Conservation (phyloP, 1,284 basidiomycete species). For the Wolfiporia cocos region DNA sequence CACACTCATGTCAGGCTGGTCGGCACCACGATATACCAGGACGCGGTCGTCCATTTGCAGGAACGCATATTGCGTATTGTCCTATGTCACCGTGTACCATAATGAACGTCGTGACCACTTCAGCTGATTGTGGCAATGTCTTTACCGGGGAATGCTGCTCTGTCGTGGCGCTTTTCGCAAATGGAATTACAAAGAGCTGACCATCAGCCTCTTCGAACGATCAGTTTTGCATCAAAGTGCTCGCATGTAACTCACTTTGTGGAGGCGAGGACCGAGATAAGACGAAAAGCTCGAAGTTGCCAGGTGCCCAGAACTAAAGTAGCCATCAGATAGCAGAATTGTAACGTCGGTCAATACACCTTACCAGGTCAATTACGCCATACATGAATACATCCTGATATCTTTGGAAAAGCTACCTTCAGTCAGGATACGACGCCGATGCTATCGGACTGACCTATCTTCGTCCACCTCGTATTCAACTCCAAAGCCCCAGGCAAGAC, state of each 20-base stretch:
- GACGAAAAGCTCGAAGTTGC: constrained; percentile 85
- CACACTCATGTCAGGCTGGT: constrained; percentile 96
- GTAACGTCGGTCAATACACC: too few species aligned
- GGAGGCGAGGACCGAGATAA: constrained; percentile 45
- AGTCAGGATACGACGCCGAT: too few species aligned
- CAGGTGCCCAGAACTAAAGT: constrained; percentile 82
- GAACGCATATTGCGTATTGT: constrained; percentile 93
- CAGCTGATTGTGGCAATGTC: constrained; percentile 1
- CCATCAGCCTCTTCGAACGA: constrained; percentile 43
- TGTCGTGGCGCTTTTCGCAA: constrained; percentile 92
- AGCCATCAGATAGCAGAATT: background rate
- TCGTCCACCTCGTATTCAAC: constrained; percentile 60
- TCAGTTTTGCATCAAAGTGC: background rate
- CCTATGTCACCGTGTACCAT: constrained; percentile 36
- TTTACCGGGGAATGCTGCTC: constrained; percentile 86
- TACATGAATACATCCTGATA: constrained; percentile 86
- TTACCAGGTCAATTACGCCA: constrained; percentile 62
- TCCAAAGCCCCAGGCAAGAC: constrained; percentile 73
- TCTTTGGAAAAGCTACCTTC: constrained; percentile 28
- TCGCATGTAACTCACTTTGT: constrained; percentile 35
- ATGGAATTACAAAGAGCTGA: constrained; percentile 83
- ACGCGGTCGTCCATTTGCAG: constrained; percentile 93
- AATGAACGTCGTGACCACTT: background rate
- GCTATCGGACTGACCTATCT: constrained; percentile 33
- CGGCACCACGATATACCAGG: constrained; percentile 93